Base-by-base conservation (phyloP, 208 protist species). In the Trypanosomatidae sp. region DNA sequence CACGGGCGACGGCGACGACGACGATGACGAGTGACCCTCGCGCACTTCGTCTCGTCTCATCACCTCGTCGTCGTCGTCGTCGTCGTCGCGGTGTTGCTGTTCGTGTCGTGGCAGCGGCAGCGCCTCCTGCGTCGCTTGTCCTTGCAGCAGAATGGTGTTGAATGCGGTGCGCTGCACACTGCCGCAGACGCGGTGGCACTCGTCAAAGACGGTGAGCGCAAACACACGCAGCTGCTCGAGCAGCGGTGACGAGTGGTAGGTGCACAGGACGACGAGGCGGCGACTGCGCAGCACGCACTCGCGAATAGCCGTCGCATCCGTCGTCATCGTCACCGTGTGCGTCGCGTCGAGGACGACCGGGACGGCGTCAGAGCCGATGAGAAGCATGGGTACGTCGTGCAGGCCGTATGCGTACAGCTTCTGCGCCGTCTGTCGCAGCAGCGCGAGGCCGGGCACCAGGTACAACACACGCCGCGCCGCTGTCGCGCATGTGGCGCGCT, bases 131-230 rank as follows among this genome's bases (percentile, higher is more conserved):
- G n/a, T n/a, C n/a, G n/a, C n/a, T n/a, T n/a, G n/a, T n/a, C n/a
- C n/a, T n/a, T n/a, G n/a, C n/a, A n/a, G n/a, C 53, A 87, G 71
- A 43, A 82, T 52, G 11, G 54, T 71, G 54, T 87, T 87, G 61
- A 87, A 87, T 19, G 68, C 63, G 18, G 77, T 82, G n/a, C 53
- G 26, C 10, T 44, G 38, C 1, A 43, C 24, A 56, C 71, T 87
- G 48, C 77, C 77, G 50, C 77, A 87, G 19, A 82, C 77, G 30
- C 77, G 77, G 52, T 87, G 77, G 48, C 77, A 87, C 61, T 87
- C 77, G 49, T 87, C 77, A 51, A 87, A 87, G 3, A 87, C 54
- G 7, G 62, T 71, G 16, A 87, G 46, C 46, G 40, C 53, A 45
- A 86, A 86, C 8, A 48, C 44, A 18, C 52, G 56, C 1, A 81